phyloP scores from a whole-genome alignment of 208 protist genomes.

The Giardia duodenalis region DNA sequence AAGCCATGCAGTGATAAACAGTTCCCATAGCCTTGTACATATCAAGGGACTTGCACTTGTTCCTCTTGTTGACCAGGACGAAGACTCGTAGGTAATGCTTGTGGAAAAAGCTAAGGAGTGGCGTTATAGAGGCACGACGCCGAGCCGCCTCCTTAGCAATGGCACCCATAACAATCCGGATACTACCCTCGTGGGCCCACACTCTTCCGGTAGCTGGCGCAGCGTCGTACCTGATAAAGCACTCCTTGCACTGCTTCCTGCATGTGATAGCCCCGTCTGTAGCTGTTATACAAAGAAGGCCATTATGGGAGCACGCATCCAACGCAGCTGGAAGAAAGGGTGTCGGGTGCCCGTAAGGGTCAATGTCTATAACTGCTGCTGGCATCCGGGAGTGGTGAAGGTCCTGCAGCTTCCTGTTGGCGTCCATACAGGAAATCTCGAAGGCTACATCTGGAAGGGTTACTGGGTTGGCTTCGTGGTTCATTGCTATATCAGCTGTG shows the following conservation, averaged over 20 bases:
- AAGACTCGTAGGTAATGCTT: constrained; percentile 33
- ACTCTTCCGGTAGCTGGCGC: not conserved
- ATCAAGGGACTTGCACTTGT: not conserved
- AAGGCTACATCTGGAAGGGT: not conserved
- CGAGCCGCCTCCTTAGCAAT: not conserved
- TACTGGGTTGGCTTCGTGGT: not conserved
- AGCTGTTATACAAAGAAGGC: constrained; percentile 29
- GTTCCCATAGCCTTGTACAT: not conserved
- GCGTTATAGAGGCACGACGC: not conserved
- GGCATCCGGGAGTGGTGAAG: not conserved
- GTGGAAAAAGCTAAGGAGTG: constrained; percentile 26
- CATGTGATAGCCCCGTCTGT: constrained; percentile 30
- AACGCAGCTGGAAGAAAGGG: constrained; percentile 31
- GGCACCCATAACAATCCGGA: constrained; percentile 20
- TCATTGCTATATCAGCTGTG: not conserved
- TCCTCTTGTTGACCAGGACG: not conserved
- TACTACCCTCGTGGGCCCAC: constrained; percentile 28
- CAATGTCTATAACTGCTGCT: constrained; percentile 35
- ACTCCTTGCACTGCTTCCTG: not conserved
- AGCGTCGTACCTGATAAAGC: constrained; percentile 20
- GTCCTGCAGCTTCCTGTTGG: not conserved
- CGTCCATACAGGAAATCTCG: constrained; percentile 16
- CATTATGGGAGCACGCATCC: constrained; percentile 17
- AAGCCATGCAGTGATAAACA: not conserved
- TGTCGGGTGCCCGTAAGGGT: constrained; percentile 36